phyloP scores from a whole-genome alignment of 1,284 basidiomycete species.

The Violaceomyces palustris region DNA sequence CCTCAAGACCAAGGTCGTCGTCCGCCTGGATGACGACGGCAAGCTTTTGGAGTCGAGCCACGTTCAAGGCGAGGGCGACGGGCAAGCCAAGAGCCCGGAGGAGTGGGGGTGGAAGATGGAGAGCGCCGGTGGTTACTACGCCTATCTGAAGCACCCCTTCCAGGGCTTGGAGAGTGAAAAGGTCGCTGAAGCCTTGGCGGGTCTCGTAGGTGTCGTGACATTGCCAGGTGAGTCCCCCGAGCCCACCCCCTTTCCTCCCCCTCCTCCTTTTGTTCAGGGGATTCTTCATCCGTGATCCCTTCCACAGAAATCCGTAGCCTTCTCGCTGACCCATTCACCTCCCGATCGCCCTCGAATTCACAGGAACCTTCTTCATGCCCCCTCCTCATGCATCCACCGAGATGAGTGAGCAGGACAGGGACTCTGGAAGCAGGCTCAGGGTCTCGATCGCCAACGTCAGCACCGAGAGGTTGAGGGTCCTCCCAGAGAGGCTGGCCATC shows the following conservation, averaged over 20 bases:
- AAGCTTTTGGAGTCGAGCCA: slow-evolving; percentile 2
- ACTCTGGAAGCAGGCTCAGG: slow-evolving; percentile 11
- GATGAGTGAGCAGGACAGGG: neutral
- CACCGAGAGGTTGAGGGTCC: slow-evolving; percentile 9
- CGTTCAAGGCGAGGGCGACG: neutral
- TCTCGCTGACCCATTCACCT: no score
- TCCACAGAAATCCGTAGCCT: no score
- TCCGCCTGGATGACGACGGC: slow-evolving; percentile 10
- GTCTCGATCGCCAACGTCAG: slow-evolving; percentile 28
- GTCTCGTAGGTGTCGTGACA: slow-evolving; percentile 33
- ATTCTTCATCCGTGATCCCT: no score
- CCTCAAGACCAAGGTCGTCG: slow-evolving; percentile 23
- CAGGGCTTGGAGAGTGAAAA: slow-evolving; percentile 8
- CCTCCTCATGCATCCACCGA: neutral
- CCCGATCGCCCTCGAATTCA: no score
- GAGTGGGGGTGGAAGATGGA: slow-evolving; percentile 49
- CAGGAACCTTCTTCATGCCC: slow-evolving; percentile 29
- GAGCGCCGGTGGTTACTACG: slow-evolving; percentile 51
- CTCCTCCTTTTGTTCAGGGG: neutral
- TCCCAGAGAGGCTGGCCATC: slow-evolving; percentile 23
- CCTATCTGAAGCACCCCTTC: slow-evolving; percentile 43
- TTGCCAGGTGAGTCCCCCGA: no score
- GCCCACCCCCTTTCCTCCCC: neutral
- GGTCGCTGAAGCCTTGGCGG: slow-evolving; percentile 32
- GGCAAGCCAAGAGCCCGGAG: slow-evolving; percentile 8